These are phyloP conservation scores for Phytophthora hybrid DNA, from an alignment of 352 stramenopile genomes.

Conservation along the genomic window DNA sequence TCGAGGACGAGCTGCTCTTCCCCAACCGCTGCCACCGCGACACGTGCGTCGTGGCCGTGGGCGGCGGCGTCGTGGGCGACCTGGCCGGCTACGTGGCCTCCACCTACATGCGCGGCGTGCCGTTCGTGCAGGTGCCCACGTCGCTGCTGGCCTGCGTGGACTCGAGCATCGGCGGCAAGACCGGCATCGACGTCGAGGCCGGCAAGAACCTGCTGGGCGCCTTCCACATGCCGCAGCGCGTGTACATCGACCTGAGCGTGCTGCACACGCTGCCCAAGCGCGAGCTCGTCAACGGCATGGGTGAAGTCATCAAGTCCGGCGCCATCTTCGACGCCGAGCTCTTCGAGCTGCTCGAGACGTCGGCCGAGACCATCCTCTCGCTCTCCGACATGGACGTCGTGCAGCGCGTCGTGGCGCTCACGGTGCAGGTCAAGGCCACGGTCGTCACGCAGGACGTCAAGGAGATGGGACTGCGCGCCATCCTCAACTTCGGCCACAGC, in stretches of 20 bases:
- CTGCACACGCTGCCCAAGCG: conserved; percentile 96
- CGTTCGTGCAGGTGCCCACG: conserved; percentile 94
- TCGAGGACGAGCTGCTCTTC: conserved; percentile 87
- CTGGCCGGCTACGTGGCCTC: conserved; percentile 97
- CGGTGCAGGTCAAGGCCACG: conserved; percentile 94
- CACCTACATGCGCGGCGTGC: conserved; percentile 96
- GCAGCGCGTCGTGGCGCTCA: conserved; percentile 70
- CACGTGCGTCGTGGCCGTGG: conserved; percentile 89
- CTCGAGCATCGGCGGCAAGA: conserved; percentile 98
- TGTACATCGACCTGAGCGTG: conserved; percentile 96
- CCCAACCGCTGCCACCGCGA: conserved; percentile 85
- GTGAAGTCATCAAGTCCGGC: conserved; percentile 98
- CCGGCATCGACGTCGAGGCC: conserved; percentile 96
- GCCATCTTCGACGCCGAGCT: conserved; percentile 95
- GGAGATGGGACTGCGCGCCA: conserved; percentile 96
- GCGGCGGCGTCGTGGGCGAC: conserved; percentile 98
- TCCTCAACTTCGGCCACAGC: conserved; percentile 99
- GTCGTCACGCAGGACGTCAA: conserved; percentile 97
- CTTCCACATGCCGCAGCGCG: conserved; percentile 98
- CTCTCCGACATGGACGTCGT: conserved; percentile 74
- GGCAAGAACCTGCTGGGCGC: conserved; percentile 99
- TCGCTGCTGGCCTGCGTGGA: conserved; percentile 99
- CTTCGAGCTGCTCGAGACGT: conserved; percentile 94
- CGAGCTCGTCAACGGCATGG: conserved; percentile 96
- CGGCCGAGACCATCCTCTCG: conserved; percentile 84